phyloP scores from a whole-genome alignment of 208 protist genomes.

The Leishmania mexicana region DNA sequence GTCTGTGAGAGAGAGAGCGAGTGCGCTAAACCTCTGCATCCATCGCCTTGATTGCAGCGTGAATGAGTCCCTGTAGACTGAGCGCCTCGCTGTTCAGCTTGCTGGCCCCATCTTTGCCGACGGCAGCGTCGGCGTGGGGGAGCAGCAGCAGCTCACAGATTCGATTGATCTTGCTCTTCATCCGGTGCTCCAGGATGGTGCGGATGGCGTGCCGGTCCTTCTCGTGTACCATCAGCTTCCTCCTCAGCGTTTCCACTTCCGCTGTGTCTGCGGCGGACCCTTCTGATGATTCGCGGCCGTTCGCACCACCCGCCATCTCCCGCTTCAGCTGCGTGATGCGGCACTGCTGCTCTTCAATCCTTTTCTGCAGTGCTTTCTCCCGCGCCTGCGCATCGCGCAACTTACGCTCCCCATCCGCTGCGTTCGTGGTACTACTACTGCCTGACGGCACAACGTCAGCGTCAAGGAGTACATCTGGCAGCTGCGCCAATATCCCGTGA shows the following conservation, averaged over 20 bases:
- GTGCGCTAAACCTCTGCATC: slow-evolving; percentile 33
- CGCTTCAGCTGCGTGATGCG: slow-evolving; percentile 13
- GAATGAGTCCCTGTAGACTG: slow-evolving; percentile 67
- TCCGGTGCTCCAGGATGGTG: slow-evolving; percentile 89
- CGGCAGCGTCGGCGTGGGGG: not conserved
- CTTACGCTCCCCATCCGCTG: not conserved
- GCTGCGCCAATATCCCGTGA: slow-evolving; percentile 22
- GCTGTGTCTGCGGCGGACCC: not conserved
- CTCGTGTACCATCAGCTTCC: slow-evolving; percentile 40
- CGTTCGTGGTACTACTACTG: not conserved
- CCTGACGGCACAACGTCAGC: not conserved
- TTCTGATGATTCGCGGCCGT: not conserved
- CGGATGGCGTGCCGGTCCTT: slow-evolving; percentile 83
- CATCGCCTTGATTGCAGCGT: slow-evolving; percentile 79
- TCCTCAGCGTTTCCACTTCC: slow-evolving; percentile 16
- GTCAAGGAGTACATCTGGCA: slow-evolving; percentile 15
- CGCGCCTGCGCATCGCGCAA: slow-evolving; percentile 11
- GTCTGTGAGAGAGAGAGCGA: not conserved
- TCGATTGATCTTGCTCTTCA: slow-evolving; percentile 76
- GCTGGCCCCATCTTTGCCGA: not conserved
- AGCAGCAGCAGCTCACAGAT: slow-evolving; percentile 53
- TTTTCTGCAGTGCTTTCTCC: slow-evolving; percentile 11
- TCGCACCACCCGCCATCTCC: not conserved
- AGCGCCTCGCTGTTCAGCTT: slow-evolving; percentile 45
- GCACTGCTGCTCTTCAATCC: slow-evolving; percentile 7